phyloP scores from a whole-genome alignment of 257 asterid genomes.

The Lycium ferocissimum region DNA sequence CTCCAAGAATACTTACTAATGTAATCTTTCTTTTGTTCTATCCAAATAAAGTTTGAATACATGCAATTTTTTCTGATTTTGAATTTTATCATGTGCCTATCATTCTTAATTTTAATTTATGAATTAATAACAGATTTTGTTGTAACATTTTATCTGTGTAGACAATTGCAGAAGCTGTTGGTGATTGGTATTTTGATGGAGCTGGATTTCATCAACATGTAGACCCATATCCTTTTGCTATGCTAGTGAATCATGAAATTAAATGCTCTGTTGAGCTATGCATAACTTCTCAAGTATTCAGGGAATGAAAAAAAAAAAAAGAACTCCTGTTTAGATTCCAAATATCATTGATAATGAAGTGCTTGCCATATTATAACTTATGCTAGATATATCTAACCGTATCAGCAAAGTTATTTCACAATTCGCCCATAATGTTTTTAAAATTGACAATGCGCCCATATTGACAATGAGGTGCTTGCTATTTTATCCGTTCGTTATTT shows the following conservation, averaged over 20 bases:
- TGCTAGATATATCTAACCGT: no score
- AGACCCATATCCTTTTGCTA: neutral
- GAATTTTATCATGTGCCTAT: neutral
- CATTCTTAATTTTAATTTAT: neutral
- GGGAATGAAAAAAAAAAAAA: neutral
- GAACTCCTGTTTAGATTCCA: no score
- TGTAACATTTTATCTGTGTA: neutral
- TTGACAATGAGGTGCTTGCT: no score
- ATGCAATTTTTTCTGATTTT: neutral
- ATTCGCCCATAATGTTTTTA: no score
- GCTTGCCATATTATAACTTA: no score
- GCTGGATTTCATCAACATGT: neutral
- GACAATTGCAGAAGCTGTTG: neutral
- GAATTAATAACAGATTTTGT: neutral
- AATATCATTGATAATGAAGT: neutral
- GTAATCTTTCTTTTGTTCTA: neutral
- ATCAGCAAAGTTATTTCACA: no score
- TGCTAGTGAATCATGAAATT: neutral
- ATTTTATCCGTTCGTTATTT: no score
- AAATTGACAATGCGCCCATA: no score
- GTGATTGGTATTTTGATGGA: neutral
- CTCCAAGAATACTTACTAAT: neutral
- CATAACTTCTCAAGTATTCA: neutral
- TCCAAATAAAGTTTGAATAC: neutral
- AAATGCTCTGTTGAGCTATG: neutral